A percentile compares a stretch with the other conserved stretches of the same genome.
These are phyloP conservation scores for Sporothrix dimorphospora DNA, from an alignment of 2,329 filamentous ascomycete species.

Conservation along the genomic window DNA sequence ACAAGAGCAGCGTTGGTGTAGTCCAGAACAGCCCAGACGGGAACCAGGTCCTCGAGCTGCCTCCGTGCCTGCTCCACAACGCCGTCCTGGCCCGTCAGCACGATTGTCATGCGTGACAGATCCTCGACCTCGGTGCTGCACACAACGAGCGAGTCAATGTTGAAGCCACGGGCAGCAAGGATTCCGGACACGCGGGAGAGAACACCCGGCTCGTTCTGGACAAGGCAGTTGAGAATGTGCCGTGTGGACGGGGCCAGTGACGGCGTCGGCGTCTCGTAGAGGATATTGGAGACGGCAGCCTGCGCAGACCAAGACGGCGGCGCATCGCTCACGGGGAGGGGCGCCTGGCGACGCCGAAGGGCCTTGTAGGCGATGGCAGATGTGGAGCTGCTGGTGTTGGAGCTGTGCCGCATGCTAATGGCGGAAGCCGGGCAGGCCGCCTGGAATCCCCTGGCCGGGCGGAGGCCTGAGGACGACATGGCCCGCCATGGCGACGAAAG, in stretches of 20 bases:
- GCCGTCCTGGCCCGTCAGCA: constrained; percentile 92
- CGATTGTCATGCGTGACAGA: constrained; percentile 97
- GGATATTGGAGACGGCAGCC: constrained; percentile 94
- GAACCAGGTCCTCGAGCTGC: constrained; percentile 94
- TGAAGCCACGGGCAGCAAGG: constrained; percentile 93
- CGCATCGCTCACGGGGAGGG: constrained; percentile 76
- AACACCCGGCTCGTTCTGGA: constrained; percentile 98
- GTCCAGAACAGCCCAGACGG: constrained; percentile 97
- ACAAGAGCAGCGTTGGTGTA: constrained; percentile 92
- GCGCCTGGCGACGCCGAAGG: constrained; percentile 84
- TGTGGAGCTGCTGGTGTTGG: constrained; percentile 70
- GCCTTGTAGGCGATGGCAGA: constrained; percentile 97
- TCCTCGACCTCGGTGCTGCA: constrained; percentile 98
- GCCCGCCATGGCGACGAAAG: constrained; percentile 35
- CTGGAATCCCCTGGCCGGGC: constrained; percentile 21
- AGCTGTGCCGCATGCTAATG: constrained; percentile 44
- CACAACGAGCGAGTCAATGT: constrained; percentile 97
- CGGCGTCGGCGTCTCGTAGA: constrained; percentile 94
- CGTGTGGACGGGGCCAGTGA: constrained; percentile 84
- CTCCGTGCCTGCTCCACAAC: constrained; percentile 96
- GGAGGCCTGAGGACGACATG: constrained; percentile 32
- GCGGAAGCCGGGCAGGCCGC: constrained; percentile 37
- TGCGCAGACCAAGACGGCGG: constrained; percentile 85
- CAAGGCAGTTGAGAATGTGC: constrained; percentile 96
- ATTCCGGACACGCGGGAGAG: constrained; percentile 96